A percentile compares a stretch with the other conserved stretches of the same genome.
Conservation (phyloP, 2,329 filamentous ascomycete genomes). For the Monilinia aucupariae region DNA sequence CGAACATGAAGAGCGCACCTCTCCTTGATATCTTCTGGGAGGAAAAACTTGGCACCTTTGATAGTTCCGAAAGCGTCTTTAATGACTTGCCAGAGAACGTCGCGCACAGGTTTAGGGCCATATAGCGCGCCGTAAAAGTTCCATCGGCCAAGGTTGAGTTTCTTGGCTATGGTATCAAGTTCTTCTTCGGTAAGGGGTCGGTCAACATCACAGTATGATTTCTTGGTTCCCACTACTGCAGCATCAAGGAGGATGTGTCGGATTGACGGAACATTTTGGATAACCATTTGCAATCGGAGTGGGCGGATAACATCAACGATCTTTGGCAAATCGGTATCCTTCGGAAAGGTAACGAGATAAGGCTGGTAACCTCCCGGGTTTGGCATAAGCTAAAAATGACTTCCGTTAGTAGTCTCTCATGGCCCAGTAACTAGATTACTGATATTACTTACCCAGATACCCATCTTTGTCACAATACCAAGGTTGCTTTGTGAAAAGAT, state of each 20-base stretch:
- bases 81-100: conserved; percentile 34
- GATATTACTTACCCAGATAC: conserved; percentile 32
- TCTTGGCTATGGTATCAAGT: conserved; percentile 39
- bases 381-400: conserved; percentile 41
- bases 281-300: conserved; percentile 39
- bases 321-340: conserved; percentile 25
- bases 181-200: conserved; percentile 38
- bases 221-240: conserved; percentile 38
- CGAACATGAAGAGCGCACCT: conserved; percentile 30
- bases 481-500: conserved; percentile 49
- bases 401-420: background rate
- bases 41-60: conserved; percentile 33
- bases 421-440: background rate
- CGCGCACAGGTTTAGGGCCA: conserved; percentile 34
- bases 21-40: conserved; percentile 31
- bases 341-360: conserved; percentile 42
- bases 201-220: conserved; percentile 31
- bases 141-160: conserved; percentile 42
- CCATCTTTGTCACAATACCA: conserved; percentile 51
- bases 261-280: conserved; percentile 38
- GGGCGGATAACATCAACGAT: conserved; percentile 44
- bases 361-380: conserved; percentile 46
- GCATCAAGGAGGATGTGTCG: conserved; percentile 33
- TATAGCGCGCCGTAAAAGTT: conserved; percentile 44
- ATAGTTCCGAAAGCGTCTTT: conserved; percentile 32